These are phyloP conservation scores for Malassezia nana DNA, from an alignment of 1,284 basidiomycete species.

Conservation along the genomic window DNA sequence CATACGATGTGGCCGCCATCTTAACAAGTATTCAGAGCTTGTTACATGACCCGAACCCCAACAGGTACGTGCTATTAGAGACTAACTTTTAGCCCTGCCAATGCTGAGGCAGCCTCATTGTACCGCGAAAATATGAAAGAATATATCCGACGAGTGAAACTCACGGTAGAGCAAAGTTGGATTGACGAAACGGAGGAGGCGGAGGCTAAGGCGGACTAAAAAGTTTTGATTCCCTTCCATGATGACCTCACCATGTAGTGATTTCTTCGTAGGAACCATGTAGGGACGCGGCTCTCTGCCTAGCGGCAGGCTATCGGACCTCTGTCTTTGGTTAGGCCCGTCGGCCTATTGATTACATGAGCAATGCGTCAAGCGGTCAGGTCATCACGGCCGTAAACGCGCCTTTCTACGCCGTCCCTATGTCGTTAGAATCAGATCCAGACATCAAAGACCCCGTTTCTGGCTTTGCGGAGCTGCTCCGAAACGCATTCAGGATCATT, in stretches of 20 bases:
- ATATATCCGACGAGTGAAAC: constrained; percentile 81
- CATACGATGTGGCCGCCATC: constrained; percentile 96
- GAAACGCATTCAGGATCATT: constrained; percentile 50
- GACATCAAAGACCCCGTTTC: not conserved
- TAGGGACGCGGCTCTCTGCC: too few species aligned
- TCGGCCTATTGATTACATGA: not conserved
- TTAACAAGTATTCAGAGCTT: constrained; percentile 89
- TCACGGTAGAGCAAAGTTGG: constrained; percentile 50
- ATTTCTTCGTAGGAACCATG: too few species aligned
- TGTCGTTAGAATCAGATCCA: not conserved
- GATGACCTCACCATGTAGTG: too few species aligned
- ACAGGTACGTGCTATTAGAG: constrained; percentile 52
- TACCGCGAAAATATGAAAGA: constrained; percentile 98
- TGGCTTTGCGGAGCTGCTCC: not conserved
- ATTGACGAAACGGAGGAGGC: constrained; percentile 39
- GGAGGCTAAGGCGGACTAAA: constrained; percentile 4
- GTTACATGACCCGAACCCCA: constrained; percentile 93
- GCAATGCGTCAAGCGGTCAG: not conserved
- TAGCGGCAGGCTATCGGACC: too few species aligned
- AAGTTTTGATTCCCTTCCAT: too few species aligned
- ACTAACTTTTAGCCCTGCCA: constrained; percentile 65
- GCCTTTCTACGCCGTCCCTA: not conserved
- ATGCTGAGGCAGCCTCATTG: constrained; percentile 89
- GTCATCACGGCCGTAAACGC: not conserved
- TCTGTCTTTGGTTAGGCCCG: too few species aligned